Base-by-base conservation (phyloP, 257 asterid genomes). In the Salvia hispanica region DNA sequence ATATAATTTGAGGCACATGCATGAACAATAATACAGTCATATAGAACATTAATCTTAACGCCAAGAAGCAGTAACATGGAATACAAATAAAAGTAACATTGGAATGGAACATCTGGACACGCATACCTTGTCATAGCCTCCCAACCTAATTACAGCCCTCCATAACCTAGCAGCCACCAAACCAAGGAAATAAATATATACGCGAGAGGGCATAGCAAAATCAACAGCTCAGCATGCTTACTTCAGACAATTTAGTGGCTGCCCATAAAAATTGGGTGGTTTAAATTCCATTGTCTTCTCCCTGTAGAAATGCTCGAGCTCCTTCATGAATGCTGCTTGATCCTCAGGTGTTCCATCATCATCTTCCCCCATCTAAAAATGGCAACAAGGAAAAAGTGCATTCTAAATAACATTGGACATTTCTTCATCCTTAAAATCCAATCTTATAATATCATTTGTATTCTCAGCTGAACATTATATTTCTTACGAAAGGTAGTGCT, bases 81-180 rank as follows among this genome's bases (percentile, higher is more conserved):
- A 59, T 47, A 69, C 42, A 58, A 62, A 50, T 74, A 61, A 64
- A 25, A 47, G 16, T 47, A 71, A 15, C 51, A 28, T 51, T 57
- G 31, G 62, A 67, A 33, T 61, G 31, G 62, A 67, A 33, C 63
- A 66, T 56, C 18, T 51, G 52, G 69, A 72, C 66, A 76, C 67
- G 53, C 80, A 73, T 92, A 92, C 98, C 98, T 80, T 86, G 81
- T 92, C 98, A 79, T 92, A 92, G 87, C 97, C 98, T 55, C 98
- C 98, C 85, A 92, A 74, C 79, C 78, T 86, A 64, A 86, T 79
- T 47, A 86, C 95, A 42, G 97, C 78, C 78, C 88, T 90, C 98
- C 98, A 92, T 70, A 92, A 83, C 92, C 98, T 92, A 80, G 70
- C 73, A 80, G 54, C 63, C 78, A 77, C 42, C 42, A 70, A 62